Evolutionary conservation across 2,329 filamentous ascomycete species (phyloP).

Genomic region (Zymoseptoria crescenta): DNA sequence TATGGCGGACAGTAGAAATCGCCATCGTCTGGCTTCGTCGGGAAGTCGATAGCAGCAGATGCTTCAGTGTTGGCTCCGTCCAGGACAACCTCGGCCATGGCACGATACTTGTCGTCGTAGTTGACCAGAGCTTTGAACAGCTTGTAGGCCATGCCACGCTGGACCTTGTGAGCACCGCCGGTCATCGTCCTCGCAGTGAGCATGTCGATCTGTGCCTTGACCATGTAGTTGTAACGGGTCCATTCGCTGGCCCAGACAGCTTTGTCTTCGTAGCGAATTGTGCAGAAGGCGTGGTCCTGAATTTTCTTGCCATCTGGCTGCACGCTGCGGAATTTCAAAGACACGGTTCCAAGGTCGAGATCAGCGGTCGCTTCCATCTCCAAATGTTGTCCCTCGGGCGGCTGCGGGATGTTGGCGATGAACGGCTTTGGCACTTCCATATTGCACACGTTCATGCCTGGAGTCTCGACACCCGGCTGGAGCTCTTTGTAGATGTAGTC

Average conservation of each 20-base stretch:
- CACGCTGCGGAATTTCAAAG: constrained; percentile 50
- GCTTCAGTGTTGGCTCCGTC: constrained; percentile 50
- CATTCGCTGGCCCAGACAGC: constrained; percentile 58
- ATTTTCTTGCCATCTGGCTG: constrained; percentile 53
- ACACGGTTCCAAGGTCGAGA: constrained; percentile 46
- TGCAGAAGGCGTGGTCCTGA: constrained; percentile 55
- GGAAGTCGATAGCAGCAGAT: constrained; percentile 47
- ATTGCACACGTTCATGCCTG: constrained; percentile 56
- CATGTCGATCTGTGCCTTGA: constrained; percentile 51
- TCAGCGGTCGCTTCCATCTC: constrained; percentile 55
- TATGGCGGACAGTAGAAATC: constrained; percentile 52
- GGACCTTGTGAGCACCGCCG: constrained; percentile 63
- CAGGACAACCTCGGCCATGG: constrained; percentile 52
- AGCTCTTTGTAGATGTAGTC: constrained; percentile 61
- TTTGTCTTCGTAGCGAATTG: constrained; percentile 53
- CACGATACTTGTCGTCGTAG: constrained; percentile 50
- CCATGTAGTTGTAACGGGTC: constrained; percentile 55
- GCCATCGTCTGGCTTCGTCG: constrained; percentile 46
- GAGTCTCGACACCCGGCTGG: constrained; percentile 47
- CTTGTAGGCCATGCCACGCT: constrained; percentile 72
- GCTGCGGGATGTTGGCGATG: constrained; percentile 48
- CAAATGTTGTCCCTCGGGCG: constrained; percentile 50
- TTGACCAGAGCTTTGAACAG: constrained; percentile 53
- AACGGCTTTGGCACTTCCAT: constrained; percentile 65
- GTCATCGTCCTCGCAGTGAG: constrained; percentile 58